A percentile compares a stretch with the other conserved stretches of the same genome.
Conservation (phyloP, 768 basidiomycete species). For the Leccinum variicolor region DNA sequence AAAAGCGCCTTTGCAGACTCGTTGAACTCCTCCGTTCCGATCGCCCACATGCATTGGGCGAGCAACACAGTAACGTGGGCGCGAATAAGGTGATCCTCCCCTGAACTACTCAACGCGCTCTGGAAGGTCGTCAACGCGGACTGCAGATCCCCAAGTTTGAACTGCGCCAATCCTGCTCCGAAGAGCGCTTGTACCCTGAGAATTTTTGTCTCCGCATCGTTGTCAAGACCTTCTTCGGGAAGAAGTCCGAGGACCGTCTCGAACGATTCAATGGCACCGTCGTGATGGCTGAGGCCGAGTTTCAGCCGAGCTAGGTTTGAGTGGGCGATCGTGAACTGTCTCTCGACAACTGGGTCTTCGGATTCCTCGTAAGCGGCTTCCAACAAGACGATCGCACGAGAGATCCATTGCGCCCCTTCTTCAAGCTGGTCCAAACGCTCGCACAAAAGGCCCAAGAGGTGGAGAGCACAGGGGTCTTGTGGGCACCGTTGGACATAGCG, state of each 20-base stretch:
- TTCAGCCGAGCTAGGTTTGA: constrained; percentile 76
- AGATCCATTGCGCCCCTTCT: constrained; percentile 54
- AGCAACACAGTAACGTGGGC: constrained; percentile 76
- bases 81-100: constrained; percentile 44
- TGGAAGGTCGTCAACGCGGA: constrained; percentile 68
- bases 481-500: constrained; percentile 71
- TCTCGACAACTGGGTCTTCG: constrained; percentile 77
- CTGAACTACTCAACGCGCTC: constrained; percentile 54
- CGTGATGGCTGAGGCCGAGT: constrained; percentile 56
- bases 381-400: constrained; percentile 64
- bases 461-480: constrained; percentile 68
- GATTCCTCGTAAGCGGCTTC: constrained; percentile 86
- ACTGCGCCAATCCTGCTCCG: constrained; percentile 69
- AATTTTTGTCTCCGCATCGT: constrained; percentile 33
- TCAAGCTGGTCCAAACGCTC: constrained; percentile 76
- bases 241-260: constrained; percentile 72
- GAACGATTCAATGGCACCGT: constrained; percentile 64
- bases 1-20: constrained; percentile 77
- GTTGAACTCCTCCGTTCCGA: constrained; percentile 68
- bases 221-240: constrained; percentile 40
- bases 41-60: constrained; percentile 83
- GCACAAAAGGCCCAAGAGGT: constrained; percentile 81
- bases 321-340: constrained; percentile 77
- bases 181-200: constrained; percentile 65
- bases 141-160: constrained; percentile 59